Evolutionary conservation across 116 monocot species (phyloP).

Genomic region (Thalassia testudinum): DNA sequence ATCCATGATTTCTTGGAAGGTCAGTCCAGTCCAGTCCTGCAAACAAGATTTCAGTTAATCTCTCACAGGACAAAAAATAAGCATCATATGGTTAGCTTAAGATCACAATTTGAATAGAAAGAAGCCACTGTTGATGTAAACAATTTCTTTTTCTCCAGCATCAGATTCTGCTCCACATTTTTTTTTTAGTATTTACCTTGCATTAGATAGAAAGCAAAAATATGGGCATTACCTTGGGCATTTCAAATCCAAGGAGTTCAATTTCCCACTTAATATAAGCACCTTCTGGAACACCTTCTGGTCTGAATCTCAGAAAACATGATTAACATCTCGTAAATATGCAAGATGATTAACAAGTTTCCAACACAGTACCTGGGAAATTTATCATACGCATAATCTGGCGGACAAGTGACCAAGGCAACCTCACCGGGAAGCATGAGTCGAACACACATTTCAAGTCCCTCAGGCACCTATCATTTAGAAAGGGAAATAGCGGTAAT

Average conservation of each 20-base stretch:
- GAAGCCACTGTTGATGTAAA: neutral
- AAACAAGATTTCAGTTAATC: conserved; percentile 2
- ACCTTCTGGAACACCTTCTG: conserved; percentile 71
- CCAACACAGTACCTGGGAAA: conserved; percentile 34
- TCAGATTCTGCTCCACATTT: neutral
- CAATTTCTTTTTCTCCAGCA: no score
- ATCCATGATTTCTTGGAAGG: conserved; percentile 83
- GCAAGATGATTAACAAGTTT: neutral
- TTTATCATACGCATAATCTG: conserved; percentile 98
- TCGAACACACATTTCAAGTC: conserved; percentile 91
- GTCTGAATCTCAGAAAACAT: conserved; percentile 22
- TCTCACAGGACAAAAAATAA: no score
- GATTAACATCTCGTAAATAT: neutral
- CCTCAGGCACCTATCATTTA: conserved; percentile 66
- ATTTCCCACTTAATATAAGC: conserved; percentile 91
- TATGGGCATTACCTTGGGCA: conserved; percentile 49
- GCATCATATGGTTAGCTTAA: no score
- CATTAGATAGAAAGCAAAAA: no score
- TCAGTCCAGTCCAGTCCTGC: conserved; percentile 96
- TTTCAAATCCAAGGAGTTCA: conserved; percentile 94
- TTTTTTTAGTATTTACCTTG: no score
- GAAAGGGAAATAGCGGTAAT: no score
- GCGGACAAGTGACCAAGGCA: conserved; percentile 77
- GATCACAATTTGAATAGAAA: no score
- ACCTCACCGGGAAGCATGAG: conserved; percentile 92